phyloP scores from a whole-genome alignment of 371 early-diverging fungal genomes.

The Funneliformis caledonium region DNA sequence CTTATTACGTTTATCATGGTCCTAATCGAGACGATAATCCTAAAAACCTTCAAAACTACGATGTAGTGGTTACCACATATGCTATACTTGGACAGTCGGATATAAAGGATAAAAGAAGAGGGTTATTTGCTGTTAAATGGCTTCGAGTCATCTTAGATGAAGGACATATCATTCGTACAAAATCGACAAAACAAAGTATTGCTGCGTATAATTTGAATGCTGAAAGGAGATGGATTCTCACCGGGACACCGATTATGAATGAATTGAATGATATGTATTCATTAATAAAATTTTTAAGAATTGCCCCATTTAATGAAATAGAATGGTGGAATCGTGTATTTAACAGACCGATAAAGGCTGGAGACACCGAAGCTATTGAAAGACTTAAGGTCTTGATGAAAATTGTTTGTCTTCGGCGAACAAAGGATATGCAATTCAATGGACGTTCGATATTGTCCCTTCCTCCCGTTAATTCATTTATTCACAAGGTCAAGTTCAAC shows the following conservation, averaged over 20 bases:
- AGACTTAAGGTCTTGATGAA: neutral
- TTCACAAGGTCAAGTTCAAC: neutral
- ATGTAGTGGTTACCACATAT: slow-evolving; percentile 19
- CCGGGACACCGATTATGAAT: slow-evolving; percentile 79
- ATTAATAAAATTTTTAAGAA: slow-evolving; percentile 76
- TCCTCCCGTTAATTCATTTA: neutral
- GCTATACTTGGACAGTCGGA: neutral
- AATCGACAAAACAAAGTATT: slow-evolving; percentile 60
- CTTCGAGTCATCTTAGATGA: slow-evolving; percentile 78
- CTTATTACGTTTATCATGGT: slow-evolving; percentile 1
- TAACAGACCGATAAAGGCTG: neutral
- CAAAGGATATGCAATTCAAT: slow-evolving; percentile 4
- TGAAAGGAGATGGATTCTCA: slow-evolving; percentile 78
- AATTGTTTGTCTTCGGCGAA: slow-evolving; percentile 4
- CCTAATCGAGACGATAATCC: neutral
- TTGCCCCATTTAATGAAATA: slow-evolving; percentile 59
- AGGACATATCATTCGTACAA: slow-evolving; percentile 77
- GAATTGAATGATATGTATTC: slow-evolving; percentile 83
- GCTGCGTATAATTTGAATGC: slow-evolving; percentile 65
- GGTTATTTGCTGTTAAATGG: slow-evolving; percentile 53
- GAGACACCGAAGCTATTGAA: neutral
- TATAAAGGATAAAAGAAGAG: neutral
- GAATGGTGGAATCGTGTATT: slow-evolving; percentile 5
- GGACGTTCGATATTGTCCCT: neutral
- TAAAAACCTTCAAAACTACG: neutral